A percentile compares a stretch with the other conserved stretches of the same genome.
Conservation (phyloP, 2,329 filamentous ascomycete species). For the Microascus cirrosus region DNA sequence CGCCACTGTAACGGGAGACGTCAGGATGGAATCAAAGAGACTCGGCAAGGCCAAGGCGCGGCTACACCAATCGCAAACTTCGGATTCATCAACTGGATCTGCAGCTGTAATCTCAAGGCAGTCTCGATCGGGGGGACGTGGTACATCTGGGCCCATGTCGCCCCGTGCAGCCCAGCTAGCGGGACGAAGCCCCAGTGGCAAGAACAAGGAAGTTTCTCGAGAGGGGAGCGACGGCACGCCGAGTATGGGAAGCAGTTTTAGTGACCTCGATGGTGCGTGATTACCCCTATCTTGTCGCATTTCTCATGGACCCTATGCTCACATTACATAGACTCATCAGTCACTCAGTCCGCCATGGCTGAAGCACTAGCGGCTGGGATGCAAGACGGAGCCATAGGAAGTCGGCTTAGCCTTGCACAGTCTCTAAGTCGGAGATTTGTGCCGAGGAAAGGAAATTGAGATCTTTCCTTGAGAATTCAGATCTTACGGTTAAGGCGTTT, state of each 20-base stretch:
- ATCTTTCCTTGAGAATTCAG: not conserved
- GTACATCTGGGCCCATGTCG: conserved; percentile 35
- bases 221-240: conserved; percentile 64
- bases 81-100: conserved; percentile 52
- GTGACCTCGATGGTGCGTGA: conserved; percentile 62
- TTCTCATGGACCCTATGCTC: not conserved
- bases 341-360: conserved; percentile 71
- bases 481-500: not conserved
- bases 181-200: conserved; percentile 38
- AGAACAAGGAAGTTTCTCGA: conserved; percentile 37
- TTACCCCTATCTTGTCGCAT: conserved; percentile 2
- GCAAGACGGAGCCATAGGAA: conserved; percentile 46
- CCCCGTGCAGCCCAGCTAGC: conserved; percentile 49
- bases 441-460: conserved; percentile 3
- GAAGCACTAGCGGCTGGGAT: conserved; percentile 66
- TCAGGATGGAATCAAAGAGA: conserved; percentile 6
- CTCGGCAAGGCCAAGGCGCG: conserved; percentile 19
- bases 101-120: conserved; percentile 24
- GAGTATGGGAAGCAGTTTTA: conserved; percentile 79
- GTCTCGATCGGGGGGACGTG: conserved; percentile 18
- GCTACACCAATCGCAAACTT: conserved; percentile 40
- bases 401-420: conserved; percentile 21
- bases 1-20: conserved; percentile 39
- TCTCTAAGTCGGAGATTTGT: conserved; percentile 9
- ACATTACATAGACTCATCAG: conserved; percentile 54